Evolutionary conservation across 306 rosid genomes (phyloP), one percentile per base, ranked within the genome.

Genomic region (Benincasa hispida): DNA sequence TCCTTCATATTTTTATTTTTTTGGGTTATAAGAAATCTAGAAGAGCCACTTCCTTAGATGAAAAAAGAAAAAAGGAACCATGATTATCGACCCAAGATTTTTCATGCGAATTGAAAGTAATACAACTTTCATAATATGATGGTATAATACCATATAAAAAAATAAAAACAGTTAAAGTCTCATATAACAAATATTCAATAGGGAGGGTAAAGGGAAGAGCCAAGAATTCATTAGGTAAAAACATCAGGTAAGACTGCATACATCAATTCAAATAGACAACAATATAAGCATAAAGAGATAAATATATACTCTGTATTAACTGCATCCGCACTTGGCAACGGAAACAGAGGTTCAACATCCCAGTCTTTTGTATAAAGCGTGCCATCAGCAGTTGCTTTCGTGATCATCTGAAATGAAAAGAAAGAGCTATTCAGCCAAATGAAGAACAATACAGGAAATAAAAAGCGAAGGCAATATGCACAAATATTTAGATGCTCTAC

Each of bases 271-370:
- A 27, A 78, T 11, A n/a, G 8, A 67, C 65, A 47, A 37, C 45
- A 2, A 56, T 41, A 55, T 61, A 22, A 57, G 72, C 77, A 63
- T 68, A 30, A 30, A 57, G 74, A 73, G 79, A 72, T 0, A 86
- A 41, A 56, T 22, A 85, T 45, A 21, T 90, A 94, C 98, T 85
- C 89, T 81, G 84, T 84, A 72, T 83, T 84, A 70, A 78, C 79
- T 50, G 78, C 77, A 82, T 88, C 95, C 21, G 78, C 79, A 85
- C 81, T 87, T 25, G 96, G 98, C 75, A 92, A 83, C 8, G 89
- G 89, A 57, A 94, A 94, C 62, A 94, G 92, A 47, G 99, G 97
- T 73, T 94, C 99, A 72, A 81, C 84, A 85, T 94, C 99, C 99
- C 99, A 94, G 85, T 94, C 86, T 69, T 84, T 86, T 24, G 96